Evolutionary conservation across 129 eudicot genomes (phyloP), one percentile per base, ranked within the genome.

Genomic region (Flaveria trinervia): DNA sequence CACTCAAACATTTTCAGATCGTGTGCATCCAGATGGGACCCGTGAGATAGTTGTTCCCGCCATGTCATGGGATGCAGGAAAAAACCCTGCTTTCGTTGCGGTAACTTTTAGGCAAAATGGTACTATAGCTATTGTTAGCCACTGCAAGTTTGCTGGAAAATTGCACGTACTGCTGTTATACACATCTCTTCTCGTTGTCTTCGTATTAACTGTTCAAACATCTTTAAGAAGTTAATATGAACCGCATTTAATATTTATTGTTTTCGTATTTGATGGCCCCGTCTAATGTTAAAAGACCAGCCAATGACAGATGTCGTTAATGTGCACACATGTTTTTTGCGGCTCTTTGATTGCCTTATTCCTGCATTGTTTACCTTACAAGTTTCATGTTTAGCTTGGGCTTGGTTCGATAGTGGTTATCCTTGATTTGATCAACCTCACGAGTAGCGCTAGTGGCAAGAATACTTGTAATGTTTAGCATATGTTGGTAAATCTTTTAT

Each of bases 31-130:
- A 46, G 88, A 87, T 25, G 91, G 91, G 72, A 87, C 88, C 4
- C 86, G 85, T 1, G 91, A 87, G 79, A 77, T 87, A 60, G 84
- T 84, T 48, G 86, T 87, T 68, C 88, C 88, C 13, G 86, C 86
- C 80, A 84, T 87, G 84, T 81, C 91, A 28, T 87, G 91, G 91
- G 89, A 81, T 75, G 84, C 78, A 22, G 82, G 82, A 39, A 71
- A 79, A 41, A 83, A 82, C 54, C 91, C 91, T 65, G 88, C 82
- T 56, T 84, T 87, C 79, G 86, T 87, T 70, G 65, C 77, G 23
- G 91, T 83, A 17, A 82, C 86, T 49, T 87, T 87, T 73, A 84
- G 76, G 76, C 74, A 45, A 39, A 79, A 84, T 14, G 86, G 87
- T 39, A 83, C 71, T 39, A 30, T 56, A n/a, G 79, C 85, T 26